Evolutionary conservation across 805 yeast species (phyloP), one percentile per base, ranked within the genome.

Genomic region (Starmerella powellii): DNA sequence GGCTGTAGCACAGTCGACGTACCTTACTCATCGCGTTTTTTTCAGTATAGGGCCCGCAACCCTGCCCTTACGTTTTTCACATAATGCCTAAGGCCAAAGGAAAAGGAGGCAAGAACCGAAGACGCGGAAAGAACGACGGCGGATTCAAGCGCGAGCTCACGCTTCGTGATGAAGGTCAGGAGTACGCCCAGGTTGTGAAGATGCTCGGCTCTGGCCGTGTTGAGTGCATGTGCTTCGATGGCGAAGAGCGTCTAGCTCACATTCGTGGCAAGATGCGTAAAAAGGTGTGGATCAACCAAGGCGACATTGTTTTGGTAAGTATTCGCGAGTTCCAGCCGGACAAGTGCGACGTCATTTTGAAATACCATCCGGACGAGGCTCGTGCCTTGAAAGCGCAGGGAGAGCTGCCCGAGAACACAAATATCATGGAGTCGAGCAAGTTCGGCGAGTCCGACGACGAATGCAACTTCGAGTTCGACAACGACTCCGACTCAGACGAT

Each of bases 281-380:
- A 80, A 91, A 88, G 76, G 98, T 91, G 48, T 91, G 99, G 99
- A 87, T 91, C 85, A 83, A 83, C 37, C 97, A 86, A 65, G 98
- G 98, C 70, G 99, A 91, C 63, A 91, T 91, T 56, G 85, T 91
- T 55, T 71, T 91, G 60, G 91, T 88, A 37, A 87, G 95, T 6
- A 75, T 91, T 57, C 86, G 99, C 73, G 99, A 91, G 60, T 91
- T 91, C 77, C 96, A 91, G 68, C 96, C 88, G 59, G 95, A 84
- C 49, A 94, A 83, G 64, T 91, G 96, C 71, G 99, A 91, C 63
- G 96, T 91, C 54, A 88, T 91, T 45, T 93, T 88, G 65, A 91
- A 91, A 67, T 91, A 80, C 67, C 85, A 82, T 64, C 80, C 95
- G 39, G 99, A 91, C 60, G 99, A 91, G 68, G 98, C 98, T 48